Evolutionary conservation across 1,139 yeast species (phyloP).

Genomic region (Lodderomyces theae): DNA sequence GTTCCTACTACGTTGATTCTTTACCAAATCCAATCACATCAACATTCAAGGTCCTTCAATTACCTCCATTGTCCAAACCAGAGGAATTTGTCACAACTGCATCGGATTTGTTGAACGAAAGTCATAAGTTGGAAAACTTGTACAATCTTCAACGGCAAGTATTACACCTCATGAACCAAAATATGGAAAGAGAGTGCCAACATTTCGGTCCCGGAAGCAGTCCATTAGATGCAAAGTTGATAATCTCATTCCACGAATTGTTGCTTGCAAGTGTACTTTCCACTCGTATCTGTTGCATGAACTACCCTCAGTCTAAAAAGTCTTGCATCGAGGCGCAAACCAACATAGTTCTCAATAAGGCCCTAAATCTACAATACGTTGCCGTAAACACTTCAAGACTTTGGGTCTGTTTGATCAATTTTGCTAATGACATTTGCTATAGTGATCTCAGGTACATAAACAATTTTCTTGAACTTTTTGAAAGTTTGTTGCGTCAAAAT

Average conservation of each 20-base stretch:
- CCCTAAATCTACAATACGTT: constrained; percentile 8
- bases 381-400: constrained; percentile 11
- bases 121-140: constrained; percentile 9
- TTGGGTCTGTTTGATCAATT: constrained; percentile 31
- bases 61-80: constrained; percentile 33
- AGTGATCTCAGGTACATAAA: constrained; percentile 23
- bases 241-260: background rate
- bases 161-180: constrained; percentile 9
- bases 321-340: background rate
- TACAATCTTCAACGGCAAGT: constrained; percentile 9
- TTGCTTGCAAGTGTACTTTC: constrained; percentile 4
- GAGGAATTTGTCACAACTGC: constrained; percentile 16
- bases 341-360: constrained; percentile 7
- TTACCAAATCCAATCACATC: constrained; percentile 18
- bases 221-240: background rate
- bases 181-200: background rate
- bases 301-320: background rate
- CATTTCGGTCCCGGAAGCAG: background rate
- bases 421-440: constrained; percentile 31
- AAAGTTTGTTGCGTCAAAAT: constrained; percentile 16
- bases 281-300: background rate
- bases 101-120: constrained; percentile 5
- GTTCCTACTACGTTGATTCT: constrained; percentile 12
- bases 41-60: constrained; percentile 17
- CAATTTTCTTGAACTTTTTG: constrained; percentile 22